A percentile compares a stretch with the other conserved stretches of the same genome.
Evolutionary conservation across 73 alveolate species (phyloP).

Genomic region (Uronychia setigera): DNA sequence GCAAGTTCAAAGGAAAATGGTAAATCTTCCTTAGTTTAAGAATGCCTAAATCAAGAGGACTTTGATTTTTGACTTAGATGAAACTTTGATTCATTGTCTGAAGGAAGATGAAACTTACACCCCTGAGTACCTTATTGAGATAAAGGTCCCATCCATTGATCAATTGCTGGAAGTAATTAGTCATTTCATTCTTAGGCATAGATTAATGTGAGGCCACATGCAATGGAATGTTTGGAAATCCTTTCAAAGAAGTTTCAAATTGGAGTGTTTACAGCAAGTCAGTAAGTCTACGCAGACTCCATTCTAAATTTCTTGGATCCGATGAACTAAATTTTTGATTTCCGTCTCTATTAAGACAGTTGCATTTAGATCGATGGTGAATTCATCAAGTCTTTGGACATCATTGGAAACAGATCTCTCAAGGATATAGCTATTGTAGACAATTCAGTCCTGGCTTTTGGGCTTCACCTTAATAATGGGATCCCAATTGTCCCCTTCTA

Average conservation of each 20-base stretch:
- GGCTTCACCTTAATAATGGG: conserved; percentile 55
- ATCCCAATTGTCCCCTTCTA: conserved; percentile 66
- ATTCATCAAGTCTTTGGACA: background rate
- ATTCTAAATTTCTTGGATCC: background rate
- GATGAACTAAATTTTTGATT: background rate
- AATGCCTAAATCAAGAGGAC: background rate
- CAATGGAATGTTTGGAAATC: background rate
- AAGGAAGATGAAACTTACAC: background rate
- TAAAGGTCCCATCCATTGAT: background rate
- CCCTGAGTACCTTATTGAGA: background rate
- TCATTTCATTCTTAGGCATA: background rate
- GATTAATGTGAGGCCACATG: background rate
- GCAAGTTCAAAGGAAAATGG: background rate
- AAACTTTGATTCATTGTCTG: background rate
- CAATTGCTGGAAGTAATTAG: background rate
- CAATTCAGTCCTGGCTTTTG: conserved; percentile 60
- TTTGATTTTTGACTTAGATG: background rate
- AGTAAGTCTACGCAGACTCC: background rate
- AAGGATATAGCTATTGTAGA: conserved; percentile 67
- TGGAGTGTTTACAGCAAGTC: background rate
- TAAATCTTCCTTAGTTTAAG: background rate
- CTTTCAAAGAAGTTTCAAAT: background rate
- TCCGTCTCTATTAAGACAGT: background rate
- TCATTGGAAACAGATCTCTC: conserved; percentile 1
- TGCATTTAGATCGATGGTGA: background rate